These are phyloP conservation scores for Yarrowia sp. DNA, from an alignment of 805 yeast genomes.

Conservation along the genomic window DNA sequence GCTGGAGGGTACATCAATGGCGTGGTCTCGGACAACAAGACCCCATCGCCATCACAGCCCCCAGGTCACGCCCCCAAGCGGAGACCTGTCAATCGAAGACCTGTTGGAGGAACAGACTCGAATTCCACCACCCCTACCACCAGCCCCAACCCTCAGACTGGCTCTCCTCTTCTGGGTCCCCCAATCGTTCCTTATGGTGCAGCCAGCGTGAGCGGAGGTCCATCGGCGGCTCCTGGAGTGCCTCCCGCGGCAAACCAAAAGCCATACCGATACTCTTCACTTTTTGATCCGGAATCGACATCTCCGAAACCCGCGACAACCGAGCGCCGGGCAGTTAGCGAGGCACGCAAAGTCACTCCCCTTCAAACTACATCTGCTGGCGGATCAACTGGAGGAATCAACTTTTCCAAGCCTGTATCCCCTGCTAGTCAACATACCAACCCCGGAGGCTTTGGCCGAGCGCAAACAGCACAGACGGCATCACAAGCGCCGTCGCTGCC, in stretches of 20 bases:
- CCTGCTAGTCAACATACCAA: not conserved
- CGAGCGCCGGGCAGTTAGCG: constrained; percentile 1
- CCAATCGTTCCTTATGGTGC: constrained; percentile 21
- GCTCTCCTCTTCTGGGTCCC: constrained; percentile 11
- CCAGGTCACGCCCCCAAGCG: constrained; percentile 28
- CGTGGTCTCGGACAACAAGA: constrained; percentile 15
- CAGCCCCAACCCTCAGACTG: constrained; percentile 2
- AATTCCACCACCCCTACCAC: not conserved
- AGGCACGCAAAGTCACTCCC: constrained; percentile 10
- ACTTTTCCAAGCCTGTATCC: constrained; percentile 23
- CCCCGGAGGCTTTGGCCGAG: not conserved
- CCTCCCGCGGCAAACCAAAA: not conserved
- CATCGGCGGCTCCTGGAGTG: not conserved
- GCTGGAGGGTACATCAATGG: constrained; percentile 26
- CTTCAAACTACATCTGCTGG: constrained; percentile 16
- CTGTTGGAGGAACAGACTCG: constrained; percentile 24
- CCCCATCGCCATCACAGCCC: constrained; percentile 28
- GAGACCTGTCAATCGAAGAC: constrained; percentile 30
- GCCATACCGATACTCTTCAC: constrained; percentile 16
- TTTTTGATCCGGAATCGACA: constrained; percentile 9
- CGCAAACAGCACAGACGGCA: not conserved
- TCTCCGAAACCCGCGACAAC: not conserved
- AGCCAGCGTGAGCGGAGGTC: not conserved
- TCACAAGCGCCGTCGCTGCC: not conserved
- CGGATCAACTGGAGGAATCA: constrained; percentile 2